phyloP scores from a whole-genome alignment of 805 yeast genomes.

The Dipodascopsis uninucleata region DNA sequence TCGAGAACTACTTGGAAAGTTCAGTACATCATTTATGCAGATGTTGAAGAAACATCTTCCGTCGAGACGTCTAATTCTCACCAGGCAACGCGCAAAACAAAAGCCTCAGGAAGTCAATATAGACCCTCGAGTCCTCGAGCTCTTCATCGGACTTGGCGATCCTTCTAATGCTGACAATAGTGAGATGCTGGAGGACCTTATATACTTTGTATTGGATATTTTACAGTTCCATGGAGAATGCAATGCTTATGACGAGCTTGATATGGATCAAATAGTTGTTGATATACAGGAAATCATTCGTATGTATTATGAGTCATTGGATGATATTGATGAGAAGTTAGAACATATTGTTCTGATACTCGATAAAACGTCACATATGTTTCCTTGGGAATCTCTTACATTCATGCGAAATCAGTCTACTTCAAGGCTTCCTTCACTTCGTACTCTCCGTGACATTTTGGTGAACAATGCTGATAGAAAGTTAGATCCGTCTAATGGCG shows the following conservation, averaged over 20 bases:
- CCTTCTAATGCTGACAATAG: slow-evolving; percentile 36
- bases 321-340: slow-evolving; percentile 8
- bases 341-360: slow-evolving; percentile 68
- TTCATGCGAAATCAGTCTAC: slow-evolving; percentile 53
- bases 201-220: slow-evolving; percentile 59
- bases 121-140: slow-evolving; percentile 47
- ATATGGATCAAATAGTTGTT: slow-evolving; percentile 52
- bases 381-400: slow-evolving; percentile 90
- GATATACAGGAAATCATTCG: slow-evolving; percentile 46
- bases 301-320: slow-evolving; percentile 19
- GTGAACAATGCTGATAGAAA: slow-evolving; percentile 4
- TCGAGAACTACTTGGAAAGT: slow-evolving; percentile 32
- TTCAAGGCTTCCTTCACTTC: slow-evolving; percentile 71
- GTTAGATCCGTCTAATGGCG: slow-evolving; percentile 37
- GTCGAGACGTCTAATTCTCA: slow-evolving; percentile 40
- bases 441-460: slow-evolving; percentile 43
- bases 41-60: slow-evolving; percentile 49
- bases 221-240: slow-evolving; percentile 60
- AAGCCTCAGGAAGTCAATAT: slow-evolving; percentile 34
- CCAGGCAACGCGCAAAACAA: slow-evolving; percentile 20
- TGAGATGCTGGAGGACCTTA: slow-evolving; percentile 56
- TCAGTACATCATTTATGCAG: slow-evolving; percentile 40
- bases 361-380: slow-evolving; percentile 56
- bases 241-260: slow-evolving; percentile 63
- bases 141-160: slow-evolving; percentile 49